Evolutionary conservation across 2,329 filamentous ascomycete species (phyloP).

Genomic region (Diplodia seriata): DNA sequence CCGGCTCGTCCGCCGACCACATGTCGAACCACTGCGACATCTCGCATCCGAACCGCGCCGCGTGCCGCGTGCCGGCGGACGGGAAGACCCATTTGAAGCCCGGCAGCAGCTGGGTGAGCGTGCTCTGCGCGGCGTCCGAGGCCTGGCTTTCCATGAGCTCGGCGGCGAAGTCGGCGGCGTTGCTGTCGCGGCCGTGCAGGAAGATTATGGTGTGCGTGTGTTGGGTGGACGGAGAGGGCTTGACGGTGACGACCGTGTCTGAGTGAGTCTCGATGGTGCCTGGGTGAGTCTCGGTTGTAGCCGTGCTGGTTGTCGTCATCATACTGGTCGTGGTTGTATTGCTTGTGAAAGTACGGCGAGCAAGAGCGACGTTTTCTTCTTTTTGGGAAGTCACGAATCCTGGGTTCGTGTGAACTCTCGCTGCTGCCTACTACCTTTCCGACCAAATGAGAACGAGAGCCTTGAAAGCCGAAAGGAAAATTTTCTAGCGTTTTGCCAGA

Average conservation of each 20-base stretch:
- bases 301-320: too few species aligned
- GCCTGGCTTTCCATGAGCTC: slow-evolving; percentile 51
- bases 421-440: too few species aligned
- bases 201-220: slow-evolving; percentile 57
- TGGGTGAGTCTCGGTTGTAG: background rate
- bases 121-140: slow-evolving; percentile 36
- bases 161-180: slow-evolving; percentile 45
- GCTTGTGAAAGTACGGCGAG: too few species aligned
- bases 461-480: too few species aligned
- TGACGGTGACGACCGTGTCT: background rate
- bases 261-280: background rate
- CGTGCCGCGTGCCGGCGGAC: slow-evolving; percentile 37
- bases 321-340: background rate
- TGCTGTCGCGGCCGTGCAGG: slow-evolving; percentile 54
- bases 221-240: background rate
- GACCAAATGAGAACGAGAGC: too few species aligned
- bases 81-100: slow-evolving; percentile 50
- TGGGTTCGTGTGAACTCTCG: too few species aligned
- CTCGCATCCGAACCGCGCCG: slow-evolving; percentile 38
- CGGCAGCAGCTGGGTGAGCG: slow-evolving; percentile 45
- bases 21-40: slow-evolving; percentile 52
- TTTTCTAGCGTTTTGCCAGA: too few species aligned
- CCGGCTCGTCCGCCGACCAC: slow-evolving; percentile 41
- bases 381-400: too few species aligned
- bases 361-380: too few species aligned